Conservation (phyloP, 2,329 filamentous ascomycete genomes). For the Amphichorda felina region DNA sequence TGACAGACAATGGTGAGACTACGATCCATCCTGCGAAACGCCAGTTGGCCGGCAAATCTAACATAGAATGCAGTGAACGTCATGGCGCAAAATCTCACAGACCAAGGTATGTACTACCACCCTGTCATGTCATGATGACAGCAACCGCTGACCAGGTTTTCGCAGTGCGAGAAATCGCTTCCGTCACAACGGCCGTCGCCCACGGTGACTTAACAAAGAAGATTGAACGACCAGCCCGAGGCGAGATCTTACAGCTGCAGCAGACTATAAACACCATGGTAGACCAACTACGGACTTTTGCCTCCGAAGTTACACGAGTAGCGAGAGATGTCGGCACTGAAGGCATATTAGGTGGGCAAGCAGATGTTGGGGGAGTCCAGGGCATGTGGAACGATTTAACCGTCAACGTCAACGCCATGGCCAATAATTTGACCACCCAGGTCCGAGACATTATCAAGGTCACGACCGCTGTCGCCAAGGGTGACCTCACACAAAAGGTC, state of each 20-base stretch:
- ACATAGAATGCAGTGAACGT: constrained; percentile 52
- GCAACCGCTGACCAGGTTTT: not conserved
- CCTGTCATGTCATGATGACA: not conserved
- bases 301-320: constrained; percentile 72
- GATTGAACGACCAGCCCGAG: constrained; percentile 68
- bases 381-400: constrained; percentile 35
- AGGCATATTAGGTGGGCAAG: constrained; percentile 71
- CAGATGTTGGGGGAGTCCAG: constrained; percentile 64
- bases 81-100: constrained; percentile 73
- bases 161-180: constrained; percentile 68
- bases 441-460: constrained; percentile 90
- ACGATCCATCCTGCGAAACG: not conserved
- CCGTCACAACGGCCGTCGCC: constrained; percentile 72
- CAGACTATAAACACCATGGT: constrained; percentile 88
- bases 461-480: constrained; percentile 61
- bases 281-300: constrained; percentile 72
- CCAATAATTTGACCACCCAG: constrained; percentile 76
- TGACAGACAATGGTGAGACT: constrained; percentile 66
- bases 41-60: not conserved
- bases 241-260: constrained; percentile 73
- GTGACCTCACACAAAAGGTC: constrained; percentile 93
- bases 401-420: constrained; percentile 81
- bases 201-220: constrained; percentile 77
- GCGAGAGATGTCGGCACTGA: constrained; percentile 77
- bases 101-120: constrained; percentile 41